Percentiles rank a stretch among this genome's conserved stretches.
Evolutionary conservation across 73 alveolate species (phyloP).

Genomic region (Paramecium primaurelia): DNA sequence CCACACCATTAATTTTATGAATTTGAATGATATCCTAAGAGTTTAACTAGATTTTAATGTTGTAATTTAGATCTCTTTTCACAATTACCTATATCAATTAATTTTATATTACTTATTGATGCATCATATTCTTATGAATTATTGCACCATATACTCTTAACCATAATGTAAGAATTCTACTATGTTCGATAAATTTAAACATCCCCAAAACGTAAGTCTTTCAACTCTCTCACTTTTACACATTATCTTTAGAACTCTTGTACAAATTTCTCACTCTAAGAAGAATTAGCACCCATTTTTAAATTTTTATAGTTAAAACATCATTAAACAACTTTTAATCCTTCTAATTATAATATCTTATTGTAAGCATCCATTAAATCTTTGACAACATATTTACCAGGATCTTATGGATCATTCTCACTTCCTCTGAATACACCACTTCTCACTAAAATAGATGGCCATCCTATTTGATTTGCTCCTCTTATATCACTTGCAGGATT

Average conservation of each 20-base stretch:
- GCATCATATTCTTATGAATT: conserved; percentile 1
- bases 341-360: conserved; percentile 59
- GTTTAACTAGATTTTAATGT: not conserved
- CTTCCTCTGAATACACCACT: conserved; percentile 70
- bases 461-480: conserved; percentile 76
- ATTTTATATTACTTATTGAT: not conserved
- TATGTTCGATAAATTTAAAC: not conserved
- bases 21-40: conserved; percentile 33
- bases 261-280: not conserved
- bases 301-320: not conserved
- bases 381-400: conserved; percentile 70
- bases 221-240: not conserved
- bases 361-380: conserved; percentile 66
- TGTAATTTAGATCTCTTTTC: not conserved
- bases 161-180: not conserved
- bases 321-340: conserved; percentile 6
- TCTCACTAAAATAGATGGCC: conserved; percentile 73
- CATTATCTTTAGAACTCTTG: not conserved
- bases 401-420: conserved; percentile 65
- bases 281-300: conserved; percentile 16
- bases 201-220: conserved; percentile 22
- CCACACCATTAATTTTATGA: conserved; percentile 25
- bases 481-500: conserved; percentile 79
- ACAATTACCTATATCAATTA: not conserved
- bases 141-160: conserved; percentile 26